phyloP scores from a whole-genome alignment of 805 yeast species.

The Metschnikowia amazonensis region DNA sequence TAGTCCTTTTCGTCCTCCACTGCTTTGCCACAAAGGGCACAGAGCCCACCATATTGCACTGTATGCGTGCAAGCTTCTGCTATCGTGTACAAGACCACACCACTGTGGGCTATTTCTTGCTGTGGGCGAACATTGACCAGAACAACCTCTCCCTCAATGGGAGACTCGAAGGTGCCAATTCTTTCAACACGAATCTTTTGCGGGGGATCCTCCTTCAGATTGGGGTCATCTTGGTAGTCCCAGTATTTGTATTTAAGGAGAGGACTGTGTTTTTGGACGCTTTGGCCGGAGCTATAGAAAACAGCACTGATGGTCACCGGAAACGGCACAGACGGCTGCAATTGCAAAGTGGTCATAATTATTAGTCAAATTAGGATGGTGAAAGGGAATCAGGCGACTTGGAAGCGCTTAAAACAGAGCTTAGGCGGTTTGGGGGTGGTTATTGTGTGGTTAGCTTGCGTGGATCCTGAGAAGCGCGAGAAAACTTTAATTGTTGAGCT shows the following conservation, averaged over 20 bases:
- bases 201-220: conserved; percentile 37
- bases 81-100: conserved; percentile 48
- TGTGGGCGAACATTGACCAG: conserved; percentile 50
- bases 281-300: conserved; percentile 41
- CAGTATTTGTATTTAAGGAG: conserved; percentile 62
- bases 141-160: conserved; percentile 67
- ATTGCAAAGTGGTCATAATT: conserved; percentile 42
- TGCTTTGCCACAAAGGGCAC: conserved; percentile 87
- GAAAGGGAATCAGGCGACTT: background rate
- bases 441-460: background rate
- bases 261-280: conserved; percentile 49
- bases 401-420: background rate
- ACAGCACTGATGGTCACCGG: conserved; percentile 63
- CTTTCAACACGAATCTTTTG: conserved; percentile 57
- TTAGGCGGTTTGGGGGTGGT: background rate
- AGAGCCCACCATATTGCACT: conserved; percentile 90
- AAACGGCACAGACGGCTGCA: conserved; percentile 63
- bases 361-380: background rate
- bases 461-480: background rate
- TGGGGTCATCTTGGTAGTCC: conserved; percentile 58
- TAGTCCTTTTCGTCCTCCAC: conserved; percentile 70
- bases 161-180: conserved; percentile 77
- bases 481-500: background rate
- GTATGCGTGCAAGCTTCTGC: conserved; percentile 87
- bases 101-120: conserved; percentile 54